Evolutionary conservation across 345 rosid genomes (phyloP), one percentile per base, ranked within the genome.

Genomic region (Citrus trifoliata): DNA sequence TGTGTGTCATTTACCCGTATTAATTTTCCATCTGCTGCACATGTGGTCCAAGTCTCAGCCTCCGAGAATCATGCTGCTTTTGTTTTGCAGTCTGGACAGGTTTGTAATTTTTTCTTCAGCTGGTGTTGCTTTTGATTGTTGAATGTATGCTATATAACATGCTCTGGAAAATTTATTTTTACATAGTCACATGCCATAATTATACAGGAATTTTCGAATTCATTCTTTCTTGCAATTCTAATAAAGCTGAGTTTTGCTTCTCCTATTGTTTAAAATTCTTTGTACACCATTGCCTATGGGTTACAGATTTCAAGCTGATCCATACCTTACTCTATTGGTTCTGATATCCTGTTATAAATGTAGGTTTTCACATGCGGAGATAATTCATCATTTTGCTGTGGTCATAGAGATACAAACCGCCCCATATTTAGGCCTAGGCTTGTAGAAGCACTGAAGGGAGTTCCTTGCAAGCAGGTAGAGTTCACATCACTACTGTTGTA

Each of bases 281-380:
- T 1, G 21, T 27, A 3, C 59, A 42, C 24, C 58, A 74, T 74
- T 61, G 42, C 27, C 58, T 12, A 25, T 58, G 27, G 30, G 10
- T 74, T 24, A 27, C 37, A 74, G 42, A 74, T 37, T 21, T 61
- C 46, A 42, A 27, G 19, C 33, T 6, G 42, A 37, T 42, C 28
- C 27, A 10, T 63, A 61, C 69, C 69, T 74, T 5, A 10, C 38
- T 24, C 61, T n/a, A 19, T 56, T 65, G 38, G 56, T 18, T 14
- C 9, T 35, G 69, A 48, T 55, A 32, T 18, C 77, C 76, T 62
- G 72, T 38, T 73, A 42, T 40, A 75, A 46, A 48, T 82, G 61
- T 86, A 95, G 99, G 98, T 95, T 86, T 92, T 90, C 81, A 93
- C 99, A 58, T 93, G 99, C 71, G 99, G 99, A 72, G 95, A 92